A percentile compares a stretch with the other conserved stretches of the same genome.
Evolutionary conservation across 1,284 basidiomycete species (phyloP).

Genomic region (Trametes hirsuta): DNA sequence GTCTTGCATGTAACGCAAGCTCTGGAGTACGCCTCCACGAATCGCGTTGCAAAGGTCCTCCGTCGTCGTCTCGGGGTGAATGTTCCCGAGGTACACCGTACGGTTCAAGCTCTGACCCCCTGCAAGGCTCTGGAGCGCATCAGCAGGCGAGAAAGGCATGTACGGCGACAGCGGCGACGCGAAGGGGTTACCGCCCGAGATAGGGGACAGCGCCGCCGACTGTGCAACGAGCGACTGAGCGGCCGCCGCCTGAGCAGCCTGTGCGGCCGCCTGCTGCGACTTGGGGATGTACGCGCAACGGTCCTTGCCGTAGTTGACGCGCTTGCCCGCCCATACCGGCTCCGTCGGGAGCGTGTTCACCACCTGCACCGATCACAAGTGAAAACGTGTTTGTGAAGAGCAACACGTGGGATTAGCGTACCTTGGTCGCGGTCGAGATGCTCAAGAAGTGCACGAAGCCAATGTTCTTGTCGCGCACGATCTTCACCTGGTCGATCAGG

Average conservation of each 20-base stretch:
- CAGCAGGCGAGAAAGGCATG: constrained; percentile 55
- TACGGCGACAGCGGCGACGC: constrained; percentile 60
- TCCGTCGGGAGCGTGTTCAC: constrained; percentile 89
- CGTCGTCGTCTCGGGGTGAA: constrained; percentile 89
- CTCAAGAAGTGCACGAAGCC: constrained; percentile 96
- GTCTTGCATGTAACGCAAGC: constrained; percentile 89
- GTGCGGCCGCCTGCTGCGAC: constrained; percentile 83
- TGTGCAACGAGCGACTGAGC: constrained; percentile 78
- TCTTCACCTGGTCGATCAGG: constrained; percentile 98
- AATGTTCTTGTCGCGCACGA: constrained; percentile 96
- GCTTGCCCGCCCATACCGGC: constrained; percentile 90
- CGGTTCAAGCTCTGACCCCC: constrained; percentile 71
- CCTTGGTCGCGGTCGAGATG: constrained; percentile 92
- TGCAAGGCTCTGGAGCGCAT: constrained; percentile 44
- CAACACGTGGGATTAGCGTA: constrained; percentile 34
- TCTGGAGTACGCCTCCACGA: constrained; percentile 89
- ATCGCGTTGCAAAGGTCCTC: constrained; percentile 95
- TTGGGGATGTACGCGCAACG: constrained; percentile 94
- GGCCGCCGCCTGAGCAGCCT: constrained; percentile 81
- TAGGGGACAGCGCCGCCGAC: constrained; percentile 46
- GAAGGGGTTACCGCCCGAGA: constrained; percentile 33
- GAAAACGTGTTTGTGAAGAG: background rate
- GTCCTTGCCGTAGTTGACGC: constrained; percentile 95
- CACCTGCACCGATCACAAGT: constrained; percentile 54
- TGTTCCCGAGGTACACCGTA: constrained; percentile 92